These are phyloP conservation scores for Neopestalotiopsis sp. DNA, from an alignment of 2,329 filamentous ascomycete genomes.

Conservation along the genomic window DNA sequence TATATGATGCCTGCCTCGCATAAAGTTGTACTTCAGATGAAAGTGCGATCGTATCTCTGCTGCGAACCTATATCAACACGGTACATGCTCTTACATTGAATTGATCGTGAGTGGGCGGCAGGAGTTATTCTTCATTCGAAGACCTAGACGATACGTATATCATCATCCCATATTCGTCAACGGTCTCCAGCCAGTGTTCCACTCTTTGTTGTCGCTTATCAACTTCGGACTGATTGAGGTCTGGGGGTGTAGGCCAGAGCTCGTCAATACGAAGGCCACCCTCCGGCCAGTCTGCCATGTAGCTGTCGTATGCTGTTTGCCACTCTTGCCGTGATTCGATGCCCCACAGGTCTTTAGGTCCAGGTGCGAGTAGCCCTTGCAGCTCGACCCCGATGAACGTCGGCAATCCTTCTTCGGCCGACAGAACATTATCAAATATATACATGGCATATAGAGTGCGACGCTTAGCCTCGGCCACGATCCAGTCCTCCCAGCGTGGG, in stretches of 20 bases:
- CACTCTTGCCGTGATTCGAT: slow-evolving; percentile 42
- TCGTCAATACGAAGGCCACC: slow-evolving; percentile 52
- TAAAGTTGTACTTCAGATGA: not conserved
- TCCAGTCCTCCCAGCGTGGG: slow-evolving; percentile 59
- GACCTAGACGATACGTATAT: slow-evolving; percentile 53
- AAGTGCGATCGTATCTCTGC: not conserved
- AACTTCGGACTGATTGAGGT: slow-evolving; percentile 36
- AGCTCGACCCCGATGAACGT: slow-evolving; percentile 57
- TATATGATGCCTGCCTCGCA: not conserved
- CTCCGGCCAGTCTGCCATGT: slow-evolving; percentile 48
- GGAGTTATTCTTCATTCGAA: slow-evolving; percentile 42
- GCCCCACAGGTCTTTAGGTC: slow-evolving; percentile 48
- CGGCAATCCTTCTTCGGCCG: slow-evolving; percentile 45
- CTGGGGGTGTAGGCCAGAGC: slow-evolving; percentile 49
- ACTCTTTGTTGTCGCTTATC: slow-evolving; percentile 41
- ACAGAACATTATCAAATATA: slow-evolving; percentile 55
- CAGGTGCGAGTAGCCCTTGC: slow-evolving; percentile 46
- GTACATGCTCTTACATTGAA: not conserved
- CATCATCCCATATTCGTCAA: slow-evolving; percentile 61
- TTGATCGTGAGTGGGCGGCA: not conserved
- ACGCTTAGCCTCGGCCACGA: slow-evolving; percentile 56
- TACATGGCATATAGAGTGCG: slow-evolving; percentile 58
- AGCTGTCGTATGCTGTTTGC: slow-evolving; percentile 47
- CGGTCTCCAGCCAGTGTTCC: slow-evolving; percentile 52
- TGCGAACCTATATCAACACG: too few relatives aligned